Evolutionary conservation across 805 yeast species (phyloP), one percentile per base, ranked within the genome.

Genomic region (Saccharomycopsis fermentans): DNA sequence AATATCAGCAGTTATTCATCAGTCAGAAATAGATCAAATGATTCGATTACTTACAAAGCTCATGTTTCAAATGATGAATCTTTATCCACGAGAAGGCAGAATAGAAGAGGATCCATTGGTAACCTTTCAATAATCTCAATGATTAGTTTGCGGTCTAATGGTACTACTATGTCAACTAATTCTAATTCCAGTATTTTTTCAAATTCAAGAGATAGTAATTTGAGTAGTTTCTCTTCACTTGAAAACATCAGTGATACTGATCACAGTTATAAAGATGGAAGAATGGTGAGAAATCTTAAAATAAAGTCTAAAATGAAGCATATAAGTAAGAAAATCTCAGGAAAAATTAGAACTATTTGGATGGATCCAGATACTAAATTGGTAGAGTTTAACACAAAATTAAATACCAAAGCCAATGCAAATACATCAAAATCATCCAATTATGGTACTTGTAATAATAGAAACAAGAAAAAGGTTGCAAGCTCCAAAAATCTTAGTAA

Each of bases 21-120:
- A 47, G 55, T 58, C 52, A 48, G 57, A 55, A 55, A 56, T 17
- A 59, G 60, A 16, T 56, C 58, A 32, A 48, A 52, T 50, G 53
- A 48, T 48, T 54, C 58, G 32, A 27, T 35, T 26, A 11, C 27
- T 11, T 35, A 51, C 9, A 51, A 51, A 8, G 29, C 14, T 19
- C 26, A 51, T n/a, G 16, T 14, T 51, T n/a, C 4, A 11, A 21
- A 9, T 43, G 50, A 43, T 19, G 50, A 43, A 6, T 43, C 50
- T 21, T 19, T 29, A 21, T 21, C n/a, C 5, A 43, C 14, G 29
- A 9, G 29, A 21, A 24, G 14, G 12, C 50, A 21, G 29, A 21
- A 43, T 24, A 43, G 50, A 43, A 43, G 50, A 43, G 50, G 50
- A 9, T 43, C 50, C 4, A 43, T 43, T 21, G 50, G 50, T 11